A percentile compares a stretch with the other conserved stretches of the same genome.
These are phyloP conservation scores for Beta corolliflora DNA, from an alignment of 179 eudicot genomes.

Conservation along the genomic window DNA sequence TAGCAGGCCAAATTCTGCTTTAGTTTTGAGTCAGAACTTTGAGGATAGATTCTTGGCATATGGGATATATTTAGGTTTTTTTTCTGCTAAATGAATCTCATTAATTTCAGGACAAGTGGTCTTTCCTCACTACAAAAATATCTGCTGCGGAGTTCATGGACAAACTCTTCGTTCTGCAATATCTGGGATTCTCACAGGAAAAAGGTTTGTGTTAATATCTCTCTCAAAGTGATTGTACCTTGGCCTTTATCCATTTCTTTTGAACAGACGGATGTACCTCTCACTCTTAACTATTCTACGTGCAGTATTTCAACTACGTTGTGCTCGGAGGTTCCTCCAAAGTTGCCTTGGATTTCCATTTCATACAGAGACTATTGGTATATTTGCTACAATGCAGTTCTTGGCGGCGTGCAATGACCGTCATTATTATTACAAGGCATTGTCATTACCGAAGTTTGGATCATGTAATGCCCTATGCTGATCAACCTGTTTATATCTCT, in stretches of 20 bases:
- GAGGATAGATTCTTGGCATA: background rate
- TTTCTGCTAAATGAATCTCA: no score
- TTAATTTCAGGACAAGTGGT: conserved; percentile 68
- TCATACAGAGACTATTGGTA: conserved; percentile 77
- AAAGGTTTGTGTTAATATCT: conserved; percentile 45
- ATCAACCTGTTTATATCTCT: background rate
- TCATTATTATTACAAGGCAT: background rate
- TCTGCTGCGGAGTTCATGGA: conserved; percentile 45
- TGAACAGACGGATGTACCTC: background rate
- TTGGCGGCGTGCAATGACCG: conserved; percentile 31
- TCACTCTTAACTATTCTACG: background rate
- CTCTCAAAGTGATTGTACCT: background rate
- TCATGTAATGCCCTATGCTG: background rate
- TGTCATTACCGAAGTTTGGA: background rate
- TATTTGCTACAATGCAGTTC: conserved; percentile 56
- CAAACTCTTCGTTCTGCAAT: conserved; percentile 54
- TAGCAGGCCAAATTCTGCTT: background rate
- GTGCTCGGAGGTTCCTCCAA: conserved; percentile 47
- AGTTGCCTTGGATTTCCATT: conserved; percentile 73
- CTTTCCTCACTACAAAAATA: conserved; percentile 53
- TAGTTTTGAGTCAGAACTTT: background rate
- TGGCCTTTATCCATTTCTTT: background rate
- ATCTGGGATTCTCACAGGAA: conserved; percentile 78
- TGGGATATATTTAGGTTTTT: background rate
- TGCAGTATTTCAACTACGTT: conserved; percentile 53